Base-by-base conservation (phyloP, 2,329 filamentous ascomycete species). In the Colletotrichum orbiculare region DNA sequence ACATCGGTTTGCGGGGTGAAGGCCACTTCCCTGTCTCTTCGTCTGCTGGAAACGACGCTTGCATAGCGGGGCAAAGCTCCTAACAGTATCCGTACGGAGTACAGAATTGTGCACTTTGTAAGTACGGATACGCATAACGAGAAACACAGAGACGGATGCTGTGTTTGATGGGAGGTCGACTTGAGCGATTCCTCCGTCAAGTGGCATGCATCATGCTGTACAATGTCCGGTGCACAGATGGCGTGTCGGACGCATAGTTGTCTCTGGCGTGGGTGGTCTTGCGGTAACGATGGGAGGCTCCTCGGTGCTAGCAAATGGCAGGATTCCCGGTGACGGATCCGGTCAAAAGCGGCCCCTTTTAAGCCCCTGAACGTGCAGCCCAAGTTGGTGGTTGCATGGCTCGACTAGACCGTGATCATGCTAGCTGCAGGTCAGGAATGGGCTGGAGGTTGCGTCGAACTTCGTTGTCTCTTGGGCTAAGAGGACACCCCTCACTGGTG, bases 361-460 rank as follows among this genome's bases (percentile, higher is more conserved):
- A 13, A 45, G 43, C 56, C 61, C 62, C 62, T 65, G 58, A 43
- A 54, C 46, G 52, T 66, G 58, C 63, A 66, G 59, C 34, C 35
- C 15, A 50, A 49, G 42, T 47, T 42, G n/a, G 41, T n/a, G 2
- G 52, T 25, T 35, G 33, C 63, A 52, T 38, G 13, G 59, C 42
- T 38, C 45, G 33, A 17, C 59, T 63, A 66, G 52, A n/a, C 54
- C 52, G 7, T 37, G 43, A 25, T 52, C 33, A 65, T 61, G 48
- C 43, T 67, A 67, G 65, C 61, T 61, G 61, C 65, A 61, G 46
- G 56, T 57, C 56, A 57, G 39, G 38, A 46, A 54, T 42, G 38
- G 38, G 34, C 46, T 42, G 34, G 41, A 17, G 35, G 54, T 52
- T 50, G 54, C 38, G 48, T 25, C 25, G 25, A 25, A 25, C 25